A percentile compares a stretch with the other conserved stretches of the same genome.
These are phyloP conservation scores for Gigaspora rosea DNA, from an alignment of 192 early-diverging fungal genomes.

Conservation along the genomic window DNA sequence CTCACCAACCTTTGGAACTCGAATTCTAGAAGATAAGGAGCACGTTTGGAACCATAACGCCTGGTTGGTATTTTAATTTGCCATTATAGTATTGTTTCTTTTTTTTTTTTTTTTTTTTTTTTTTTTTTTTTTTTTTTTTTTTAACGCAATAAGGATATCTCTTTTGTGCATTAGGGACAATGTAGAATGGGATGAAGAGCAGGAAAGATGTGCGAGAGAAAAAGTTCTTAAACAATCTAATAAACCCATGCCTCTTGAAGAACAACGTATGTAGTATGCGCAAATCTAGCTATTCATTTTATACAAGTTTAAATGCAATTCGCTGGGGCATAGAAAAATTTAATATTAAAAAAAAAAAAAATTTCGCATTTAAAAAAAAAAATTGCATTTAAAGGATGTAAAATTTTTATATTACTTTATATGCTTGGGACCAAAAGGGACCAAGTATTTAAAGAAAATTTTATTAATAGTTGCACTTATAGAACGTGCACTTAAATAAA, in stretches of 20 bases:
- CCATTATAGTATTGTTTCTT: background rate
- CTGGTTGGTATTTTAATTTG: slow-evolving; percentile 60
- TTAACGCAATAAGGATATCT: background rate
- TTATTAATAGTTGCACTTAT: too few relatives aligned
- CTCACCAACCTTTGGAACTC: slow-evolving; percentile 65
- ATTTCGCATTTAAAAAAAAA: too few relatives aligned
- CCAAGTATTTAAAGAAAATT: too few relatives aligned
- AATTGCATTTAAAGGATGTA: too few relatives aligned
- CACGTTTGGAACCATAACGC: slow-evolving; percentile 91
- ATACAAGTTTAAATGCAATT: too few relatives aligned
- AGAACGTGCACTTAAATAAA: too few relatives aligned
- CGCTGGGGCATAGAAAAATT: too few relatives aligned
- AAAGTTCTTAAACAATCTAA: slow-evolving; percentile 74
- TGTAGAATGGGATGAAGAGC: slow-evolving; percentile 85
- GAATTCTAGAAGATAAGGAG: slow-evolving; percentile 70
- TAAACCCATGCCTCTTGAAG: slow-evolving; percentile 66
- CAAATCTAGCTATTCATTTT: too few relatives aligned
- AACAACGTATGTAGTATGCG: slow-evolving; percentile 44
- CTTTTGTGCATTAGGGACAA: slow-evolving; percentile 74
- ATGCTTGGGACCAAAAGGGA: too few relatives aligned
- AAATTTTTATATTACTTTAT: too few relatives aligned
- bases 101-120: slow-evolving; percentile 5
- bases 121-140: slow-evolving; percentile 2
- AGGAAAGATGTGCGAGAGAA: slow-evolving; percentile 73
- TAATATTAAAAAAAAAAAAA: too few relatives aligned